Evolutionary conservation across 805 yeast species (phyloP).

Genomic region (Yarrowia yakushimensis): DNA sequence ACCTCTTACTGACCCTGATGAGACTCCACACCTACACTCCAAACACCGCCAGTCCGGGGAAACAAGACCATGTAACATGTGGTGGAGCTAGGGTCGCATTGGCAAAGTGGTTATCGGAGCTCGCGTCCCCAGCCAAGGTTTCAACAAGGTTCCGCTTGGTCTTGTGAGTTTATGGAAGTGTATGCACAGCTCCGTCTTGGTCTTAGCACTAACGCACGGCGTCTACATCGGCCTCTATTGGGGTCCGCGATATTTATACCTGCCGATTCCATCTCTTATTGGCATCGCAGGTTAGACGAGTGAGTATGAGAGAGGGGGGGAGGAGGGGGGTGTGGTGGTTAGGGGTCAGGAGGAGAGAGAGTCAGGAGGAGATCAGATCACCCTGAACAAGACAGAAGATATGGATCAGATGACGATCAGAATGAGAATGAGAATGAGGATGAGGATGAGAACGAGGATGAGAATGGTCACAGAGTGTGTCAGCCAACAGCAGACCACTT

Average conservation of each 20-base stretch:
- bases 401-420: too few relatives aligned
- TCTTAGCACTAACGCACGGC: conserved; percentile 20
- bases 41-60: background rate
- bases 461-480: too few relatives aligned
- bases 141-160: background rate
- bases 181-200: background rate
- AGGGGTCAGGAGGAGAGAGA: too few relatives aligned
- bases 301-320: too few relatives aligned
- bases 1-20: too few relatives aligned
- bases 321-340: too few relatives aligned
- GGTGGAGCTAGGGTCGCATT: background rate
- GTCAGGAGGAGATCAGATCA: too few relatives aligned
- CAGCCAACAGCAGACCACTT: too few relatives aligned
- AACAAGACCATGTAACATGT: conserved; percentile 5
- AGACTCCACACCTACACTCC: too few relatives aligned
- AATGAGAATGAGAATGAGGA: too few relatives aligned
- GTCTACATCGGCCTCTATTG: background rate
- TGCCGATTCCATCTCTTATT: background rate
- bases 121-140: background rate
- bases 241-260: conserved; percentile 1
- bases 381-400: too few relatives aligned
- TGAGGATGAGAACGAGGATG: too few relatives aligned
- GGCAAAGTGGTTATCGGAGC: conserved; percentile 14
- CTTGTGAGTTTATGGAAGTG: conserved; percentile 13
- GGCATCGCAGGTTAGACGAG: background rate